Percentiles rank a stretch among this genome's conserved stretches.
Evolutionary conservation across 2,329 filamentous ascomycete genomes (phyloP).

Genomic region (Malbranchea zuffiana): DNA sequence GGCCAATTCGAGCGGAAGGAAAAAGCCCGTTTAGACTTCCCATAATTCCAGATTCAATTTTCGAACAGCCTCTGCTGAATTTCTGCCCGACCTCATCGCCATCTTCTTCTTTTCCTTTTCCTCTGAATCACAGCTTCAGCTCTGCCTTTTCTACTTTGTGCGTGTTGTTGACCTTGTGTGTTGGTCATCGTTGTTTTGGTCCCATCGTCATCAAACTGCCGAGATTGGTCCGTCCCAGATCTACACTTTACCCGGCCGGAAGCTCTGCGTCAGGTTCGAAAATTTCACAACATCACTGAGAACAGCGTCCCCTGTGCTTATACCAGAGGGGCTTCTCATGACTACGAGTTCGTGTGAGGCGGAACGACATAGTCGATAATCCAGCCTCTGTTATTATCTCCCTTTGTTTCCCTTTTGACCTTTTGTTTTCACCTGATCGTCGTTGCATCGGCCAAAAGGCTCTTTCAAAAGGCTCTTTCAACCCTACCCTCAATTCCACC

Average conservation of each 20-base stretch:
- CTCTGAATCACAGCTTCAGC: background rate
- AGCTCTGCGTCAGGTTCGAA: no score
- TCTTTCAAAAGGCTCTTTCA: background rate
- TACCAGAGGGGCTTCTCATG: slow-evolving; percentile 15
- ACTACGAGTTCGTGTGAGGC: slow-evolving; percentile 15
- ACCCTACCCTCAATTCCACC: background rate
- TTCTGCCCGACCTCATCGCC: no score
- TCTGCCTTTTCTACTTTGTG: background rate
- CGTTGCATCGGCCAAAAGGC: background rate
- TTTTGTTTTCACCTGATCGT: slow-evolving; percentile 9
- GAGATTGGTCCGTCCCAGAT: no score
- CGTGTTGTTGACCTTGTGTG: slow-evolving; percentile 1
- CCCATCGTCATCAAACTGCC: no score
- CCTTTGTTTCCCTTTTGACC: slow-evolving; percentile 7
- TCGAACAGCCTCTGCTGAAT: no score
- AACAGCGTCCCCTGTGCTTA: slow-evolving; percentile 3
- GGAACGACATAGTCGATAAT: slow-evolving; percentile 18
- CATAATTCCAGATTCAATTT: no score
- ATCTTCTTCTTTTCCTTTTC: no score
- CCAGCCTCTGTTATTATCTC: slow-evolving; percentile 10
- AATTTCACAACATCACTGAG: no score
- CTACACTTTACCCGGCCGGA: no score
- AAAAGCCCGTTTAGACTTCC: no score
- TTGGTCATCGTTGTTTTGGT: slow-evolving; percentile 2
- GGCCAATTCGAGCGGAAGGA: no score